Evolutionary conservation across 73 alveolate species (phyloP), one percentile per base, ranked within the genome.

Genomic region (Durusdinium trenchii): DNA sequence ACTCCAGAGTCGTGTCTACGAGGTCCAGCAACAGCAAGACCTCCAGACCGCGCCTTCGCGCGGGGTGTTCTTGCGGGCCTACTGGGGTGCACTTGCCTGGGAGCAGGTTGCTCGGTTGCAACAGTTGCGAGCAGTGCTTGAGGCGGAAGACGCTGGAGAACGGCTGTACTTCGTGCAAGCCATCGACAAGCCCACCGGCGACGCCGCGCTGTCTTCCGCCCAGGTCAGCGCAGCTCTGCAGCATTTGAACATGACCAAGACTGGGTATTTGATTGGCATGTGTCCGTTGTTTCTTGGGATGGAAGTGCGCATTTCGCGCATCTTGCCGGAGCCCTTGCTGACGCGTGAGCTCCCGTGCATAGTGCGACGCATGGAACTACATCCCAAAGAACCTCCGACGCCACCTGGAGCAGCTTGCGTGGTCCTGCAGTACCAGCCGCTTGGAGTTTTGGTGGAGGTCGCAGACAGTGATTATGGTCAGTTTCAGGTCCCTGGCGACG

Each of bases 21-120:
- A 6, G 81, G 1, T 79, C 43, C 30, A 16, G 2, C 90, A 2
- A 32, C 18, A 10, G 1, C 38, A 7, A 1, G 32, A 2, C 6
- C 1, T 43, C 7, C 32, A 23, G 3, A 67, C 20, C 35, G 69
- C 4, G 32, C 36, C 3, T 2, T 3, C 1, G 2, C 90, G 86
- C 35, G 32, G 32, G 12, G 35, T 28, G 54, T 40, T 7, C n/a
- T n/a, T 83, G 94, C 6, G 32, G 14, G 42, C 40, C 16, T 78
- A 84, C 42, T 84, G 94, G 94, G 94, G 94, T 50, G 42, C 82
- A 52, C 18, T 85, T 10, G 95, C 95, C 28, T 85, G 95, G 95
- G 95, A 85, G 61, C 95, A 85, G 54, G 61, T 40, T 4, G 79
- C 82, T 52, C 95, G 95, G 9, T 42, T 85, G 81, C 95, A 85